A percentile compares a stretch with the other conserved stretches of the same genome.
phyloP scores from a whole-genome alignment of 345 rosid species.

The Lumnitzera littorea region DNA sequence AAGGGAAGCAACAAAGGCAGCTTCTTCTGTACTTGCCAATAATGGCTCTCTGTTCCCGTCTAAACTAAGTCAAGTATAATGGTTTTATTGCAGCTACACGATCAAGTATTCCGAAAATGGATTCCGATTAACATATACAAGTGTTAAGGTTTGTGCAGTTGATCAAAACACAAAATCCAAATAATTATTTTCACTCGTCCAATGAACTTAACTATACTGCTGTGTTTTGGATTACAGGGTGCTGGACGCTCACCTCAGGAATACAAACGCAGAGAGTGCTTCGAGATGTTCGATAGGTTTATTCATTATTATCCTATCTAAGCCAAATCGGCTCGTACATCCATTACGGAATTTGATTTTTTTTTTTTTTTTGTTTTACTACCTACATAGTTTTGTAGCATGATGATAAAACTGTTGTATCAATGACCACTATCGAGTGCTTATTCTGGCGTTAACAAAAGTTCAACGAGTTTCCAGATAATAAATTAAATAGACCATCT shows the following conservation, averaged over 20 bases:
- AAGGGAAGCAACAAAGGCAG: background rate
- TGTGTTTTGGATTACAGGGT: slow-evolving; percentile 9
- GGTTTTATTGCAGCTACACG: slow-evolving; percentile 18
- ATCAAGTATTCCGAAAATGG: slow-evolving; percentile 12
- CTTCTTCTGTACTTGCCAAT: background rate
- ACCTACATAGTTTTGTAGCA: too few relatives aligned
- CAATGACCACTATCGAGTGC: too few relatives aligned
- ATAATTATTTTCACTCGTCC: background rate
- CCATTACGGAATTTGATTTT: too few relatives aligned
- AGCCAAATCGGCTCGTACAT: too few relatives aligned
- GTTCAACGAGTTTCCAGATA: too few relatives aligned
- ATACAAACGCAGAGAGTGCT: slow-evolving; percentile 17
- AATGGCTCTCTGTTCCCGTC: background rate
- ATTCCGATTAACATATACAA: slow-evolving; percentile 21
- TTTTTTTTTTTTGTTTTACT: too few relatives aligned
- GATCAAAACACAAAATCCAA: background rate
- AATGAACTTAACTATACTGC: background rate
- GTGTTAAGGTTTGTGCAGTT: slow-evolving; percentile 13
- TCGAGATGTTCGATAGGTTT: slow-evolving; percentile 15
- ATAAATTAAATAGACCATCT: too few relatives aligned
- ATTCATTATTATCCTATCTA: slow-evolving; percentile 19
- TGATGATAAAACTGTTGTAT: too few relatives aligned
- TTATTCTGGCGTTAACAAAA: too few relatives aligned
- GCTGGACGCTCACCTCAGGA: slow-evolving; percentile 26
- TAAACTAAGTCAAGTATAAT: background rate